Percentiles rank a stretch among this genome's conserved stretches.
phyloP scores from a whole-genome alignment of 1,139 yeast species.

The Pichia cactophila region DNA sequence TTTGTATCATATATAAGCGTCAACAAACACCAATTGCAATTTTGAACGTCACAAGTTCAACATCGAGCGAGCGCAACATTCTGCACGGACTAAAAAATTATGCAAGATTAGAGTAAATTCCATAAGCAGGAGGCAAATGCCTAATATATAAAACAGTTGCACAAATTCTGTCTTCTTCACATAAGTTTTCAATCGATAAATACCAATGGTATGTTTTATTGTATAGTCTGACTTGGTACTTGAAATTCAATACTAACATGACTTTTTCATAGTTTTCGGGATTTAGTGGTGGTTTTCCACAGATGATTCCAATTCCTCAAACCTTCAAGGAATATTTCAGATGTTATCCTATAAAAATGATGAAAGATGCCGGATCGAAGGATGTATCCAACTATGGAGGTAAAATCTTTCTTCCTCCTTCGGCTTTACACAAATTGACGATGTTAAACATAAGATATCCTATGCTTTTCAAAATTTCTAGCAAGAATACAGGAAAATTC shows the following conservation, averaged over 20 bases:
- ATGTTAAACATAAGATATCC: slow-evolving; percentile 81
- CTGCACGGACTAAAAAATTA: neutral
- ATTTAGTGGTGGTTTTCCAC: slow-evolving; percentile 17
- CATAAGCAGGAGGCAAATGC: neutral
- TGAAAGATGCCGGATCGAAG: slow-evolving; percentile 72
- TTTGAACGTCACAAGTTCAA: neutral
- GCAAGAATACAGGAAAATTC: slow-evolving; percentile 52
- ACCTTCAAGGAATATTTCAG: slow-evolving; percentile 74
- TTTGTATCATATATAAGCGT: no score
- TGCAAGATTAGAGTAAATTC: no score
- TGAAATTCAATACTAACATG: neutral
- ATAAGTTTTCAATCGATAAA: neutral
- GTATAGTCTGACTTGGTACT: no score
- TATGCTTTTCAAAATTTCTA: slow-evolving; percentile 78
- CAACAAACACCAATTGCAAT: neutral
- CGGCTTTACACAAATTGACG: slow-evolving; percentile 82
- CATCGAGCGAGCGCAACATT: neutral
- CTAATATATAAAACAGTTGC: no score
- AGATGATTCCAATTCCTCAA: slow-evolving; percentile 18
- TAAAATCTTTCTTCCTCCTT: slow-evolving; percentile 88
- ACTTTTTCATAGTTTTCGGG: slow-evolving; percentile 31
- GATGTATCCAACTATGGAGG: slow-evolving; percentile 94
- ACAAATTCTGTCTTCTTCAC: neutral
- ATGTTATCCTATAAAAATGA: slow-evolving; percentile 86
- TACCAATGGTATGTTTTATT: slow-evolving; percentile 12